These are phyloP conservation scores for Corchorus olitorius DNA, from an alignment of 345 rosid species.

Conservation along the genomic window DNA sequence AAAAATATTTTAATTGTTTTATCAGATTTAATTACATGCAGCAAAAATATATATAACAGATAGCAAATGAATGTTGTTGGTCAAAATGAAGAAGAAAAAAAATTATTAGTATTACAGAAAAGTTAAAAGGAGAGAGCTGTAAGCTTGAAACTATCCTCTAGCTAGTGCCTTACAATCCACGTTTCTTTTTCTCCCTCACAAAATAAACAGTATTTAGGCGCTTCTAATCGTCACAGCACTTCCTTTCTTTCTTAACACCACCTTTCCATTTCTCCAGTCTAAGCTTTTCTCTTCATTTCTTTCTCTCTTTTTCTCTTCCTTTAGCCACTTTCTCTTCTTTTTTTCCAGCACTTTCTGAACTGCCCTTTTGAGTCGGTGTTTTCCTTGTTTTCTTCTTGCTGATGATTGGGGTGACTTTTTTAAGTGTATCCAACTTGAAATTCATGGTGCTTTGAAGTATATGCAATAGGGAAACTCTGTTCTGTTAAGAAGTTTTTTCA, in stretches of 20 bases:
- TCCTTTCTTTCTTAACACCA: slow-evolving; percentile 21
- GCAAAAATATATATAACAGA: background rate
- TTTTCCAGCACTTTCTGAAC: background rate
- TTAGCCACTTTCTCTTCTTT: background rate
- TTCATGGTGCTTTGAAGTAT: background rate
- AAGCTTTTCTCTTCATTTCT: background rate
- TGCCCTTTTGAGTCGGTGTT: background rate
- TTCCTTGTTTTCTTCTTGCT: background rate
- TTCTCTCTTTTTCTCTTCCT: background rate
- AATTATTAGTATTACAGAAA: background rate
- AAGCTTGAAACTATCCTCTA: slow-evolving; percentile 35
- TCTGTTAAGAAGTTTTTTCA: background rate
- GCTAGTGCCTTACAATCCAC: slow-evolving; percentile 46
- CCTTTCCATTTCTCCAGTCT: background rate
- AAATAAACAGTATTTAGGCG: slow-evolving; percentile 37
- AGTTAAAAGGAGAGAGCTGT: slow-evolving; percentile 1
- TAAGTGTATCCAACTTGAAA: background rate
- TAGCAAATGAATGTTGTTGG: slow-evolving; percentile 21
- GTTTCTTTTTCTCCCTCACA: slow-evolving; percentile 29
- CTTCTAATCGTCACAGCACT: slow-evolving; percentile 22
- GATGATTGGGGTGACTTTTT: background rate
- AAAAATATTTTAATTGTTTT: background rate
- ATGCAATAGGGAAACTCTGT: too few species aligned
- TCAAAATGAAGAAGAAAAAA: slow-evolving; percentile 28
- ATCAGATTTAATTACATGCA: slow-evolving; percentile 15